Base-by-base conservation (phyloP, 1,139 yeast species). In the Hyphopichia wangnamkhiaoensis region DNA sequence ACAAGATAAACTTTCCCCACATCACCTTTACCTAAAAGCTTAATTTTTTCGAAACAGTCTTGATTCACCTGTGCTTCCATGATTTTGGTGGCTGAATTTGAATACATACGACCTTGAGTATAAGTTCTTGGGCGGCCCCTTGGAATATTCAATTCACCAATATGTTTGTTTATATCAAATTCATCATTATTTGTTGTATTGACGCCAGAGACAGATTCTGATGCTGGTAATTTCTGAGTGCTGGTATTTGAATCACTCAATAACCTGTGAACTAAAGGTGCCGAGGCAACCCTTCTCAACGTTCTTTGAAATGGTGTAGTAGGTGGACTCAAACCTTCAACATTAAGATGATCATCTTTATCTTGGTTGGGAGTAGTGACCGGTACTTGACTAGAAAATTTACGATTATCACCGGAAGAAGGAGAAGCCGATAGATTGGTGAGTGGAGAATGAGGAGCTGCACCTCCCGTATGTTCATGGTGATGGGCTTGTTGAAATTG, bases 1-100 rank as follows among this genome's bases (percentile, higher is more conserved):
- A 93, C 98, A 33, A 94, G 67, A 53, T 85, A 94, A 16, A 94
- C 99, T 59, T 90, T 90, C 4, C 99, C 99, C 31, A 94, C 98
- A 55, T 94, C 99, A 38, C 99, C 99, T 57, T 89, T 89, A 4
- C 99, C 99, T 40, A 94, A 68, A 23, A 93, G 65, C 48, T 89
- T 80, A 42, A 94, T 79, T 58, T 90, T 93, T 50, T 91, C 96
- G 61, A 94, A 94, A 29, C 93, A 85, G 38, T 79, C 76, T 2
- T 95, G 95, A 3, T 85, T 79, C 9, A 94, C 99, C 55, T 84
- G 88, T 6, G 83, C 94, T 47, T 81, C 82, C 47, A 84, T 70
- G 19, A 88, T 74, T 49, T 84, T 84, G 34, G 85, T 84, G 14
- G 95, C 82, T 36, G 80, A 77, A 43, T 80, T 76, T 12, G 90